phyloP scores from a whole-genome alignment of 75 land plant genomes.

The Adiantum capillusveneris region DNA sequence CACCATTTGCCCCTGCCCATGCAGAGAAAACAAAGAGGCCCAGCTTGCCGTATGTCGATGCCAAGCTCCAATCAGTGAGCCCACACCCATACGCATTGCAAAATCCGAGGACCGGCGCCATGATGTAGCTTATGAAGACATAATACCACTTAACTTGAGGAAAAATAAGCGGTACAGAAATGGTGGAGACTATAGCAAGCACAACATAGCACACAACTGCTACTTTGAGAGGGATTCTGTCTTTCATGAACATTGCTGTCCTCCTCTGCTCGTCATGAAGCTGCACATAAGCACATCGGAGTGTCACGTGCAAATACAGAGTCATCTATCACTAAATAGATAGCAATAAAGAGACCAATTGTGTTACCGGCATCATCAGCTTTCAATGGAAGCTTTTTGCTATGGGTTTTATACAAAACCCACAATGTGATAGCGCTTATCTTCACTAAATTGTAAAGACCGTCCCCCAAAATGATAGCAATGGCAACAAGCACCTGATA shows the following conservation, averaged over 20 bases:
- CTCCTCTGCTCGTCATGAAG: constrained; percentile 10
- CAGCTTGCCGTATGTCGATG: constrained; percentile 36
- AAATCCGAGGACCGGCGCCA: constrained; percentile 39
- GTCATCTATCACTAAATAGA: no score
- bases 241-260: constrained; percentile 32
- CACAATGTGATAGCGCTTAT: no score
- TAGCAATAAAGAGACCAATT: no score
- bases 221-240: constrained; percentile 28
- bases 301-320: no score
- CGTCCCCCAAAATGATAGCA: no score
- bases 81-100: constrained; percentile 43
- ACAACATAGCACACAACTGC: constrained; percentile 24
- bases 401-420: no score
- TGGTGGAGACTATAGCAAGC: constrained; percentile 30
- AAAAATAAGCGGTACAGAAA: constrained; percentile 32
- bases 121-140: constrained; percentile 14
- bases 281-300: no score
- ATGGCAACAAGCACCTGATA: no score
- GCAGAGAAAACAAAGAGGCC: constrained; percentile 32
- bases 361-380: no score
- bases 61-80: constrained; percentile 35
- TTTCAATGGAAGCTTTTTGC: no score
- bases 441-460: no score
- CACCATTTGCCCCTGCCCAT: constrained; percentile 31
- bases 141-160: constrained; percentile 32